Conservation (phyloP, 2,329 filamentous ascomycete species). For the Fusarium solani-melongenae region DNA sequence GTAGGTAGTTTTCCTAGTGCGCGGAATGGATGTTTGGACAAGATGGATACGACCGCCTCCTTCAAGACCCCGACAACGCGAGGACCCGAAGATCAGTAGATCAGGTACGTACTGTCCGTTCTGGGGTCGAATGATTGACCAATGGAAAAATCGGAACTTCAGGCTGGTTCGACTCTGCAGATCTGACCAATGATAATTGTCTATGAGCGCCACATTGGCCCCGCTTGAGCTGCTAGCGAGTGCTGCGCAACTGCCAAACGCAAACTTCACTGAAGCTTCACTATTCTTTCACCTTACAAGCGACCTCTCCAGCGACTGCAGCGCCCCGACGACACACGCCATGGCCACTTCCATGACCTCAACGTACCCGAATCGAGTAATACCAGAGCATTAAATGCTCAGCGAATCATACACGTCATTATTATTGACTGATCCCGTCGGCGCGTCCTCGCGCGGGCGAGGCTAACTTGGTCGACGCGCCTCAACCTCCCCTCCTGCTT, state of each 20-base stretch:
- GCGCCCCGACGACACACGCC: neutral
- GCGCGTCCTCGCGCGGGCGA: slow-evolving; percentile 11
- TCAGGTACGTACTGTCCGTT: neutral
- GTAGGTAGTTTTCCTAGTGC: neutral
- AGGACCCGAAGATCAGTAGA: neutral
- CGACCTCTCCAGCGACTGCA: slow-evolving; percentile 7
- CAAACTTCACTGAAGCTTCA: slow-evolving; percentile 13
- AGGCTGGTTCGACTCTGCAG: neutral
- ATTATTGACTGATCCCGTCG: neutral
- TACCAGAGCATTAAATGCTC: neutral
- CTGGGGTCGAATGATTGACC: neutral
- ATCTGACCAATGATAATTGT: slow-evolving; percentile 4
- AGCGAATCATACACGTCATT: neutral
- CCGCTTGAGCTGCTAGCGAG: slow-evolving; percentile 9
- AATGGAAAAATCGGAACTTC: neutral
- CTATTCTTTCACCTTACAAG: slow-evolving; percentile 16
- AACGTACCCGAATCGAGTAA: neutral
- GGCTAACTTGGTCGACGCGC: slow-evolving; percentile 6
- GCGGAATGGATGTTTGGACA: neutral
- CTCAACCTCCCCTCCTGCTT: slow-evolving; percentile 6
- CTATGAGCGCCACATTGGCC: neutral
- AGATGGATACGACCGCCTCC: neutral
- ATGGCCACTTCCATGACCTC: slow-evolving; percentile 23
- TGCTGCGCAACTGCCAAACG: slow-evolving; percentile 2
- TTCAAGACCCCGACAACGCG: neutral